Evolutionary conservation across 2,329 filamentous ascomycete species (phyloP).

Genomic region (Gaeumannomyces tritici): DNA sequence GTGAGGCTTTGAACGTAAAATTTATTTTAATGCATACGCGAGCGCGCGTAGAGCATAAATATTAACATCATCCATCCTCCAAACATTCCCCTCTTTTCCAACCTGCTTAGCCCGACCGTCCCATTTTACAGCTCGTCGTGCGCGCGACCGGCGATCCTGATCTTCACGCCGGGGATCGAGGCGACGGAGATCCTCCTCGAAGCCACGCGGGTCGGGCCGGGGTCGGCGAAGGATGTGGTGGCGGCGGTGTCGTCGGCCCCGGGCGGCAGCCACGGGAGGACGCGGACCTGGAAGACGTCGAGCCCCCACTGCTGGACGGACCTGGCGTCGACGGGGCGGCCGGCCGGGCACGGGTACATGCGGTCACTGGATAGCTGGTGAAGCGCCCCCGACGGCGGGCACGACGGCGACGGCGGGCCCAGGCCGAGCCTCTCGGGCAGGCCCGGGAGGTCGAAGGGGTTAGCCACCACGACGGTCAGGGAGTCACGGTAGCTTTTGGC

Average conservation of each 20-base stretch:
- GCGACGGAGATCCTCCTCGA: slow-evolving; percentile 5
- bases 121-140: slow-evolving; percentile 7
- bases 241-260: slow-evolving; percentile 14
- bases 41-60: no score
- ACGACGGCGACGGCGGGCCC: not conserved
- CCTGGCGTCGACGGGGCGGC: slow-evolving; percentile 14
- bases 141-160: slow-evolving; percentile 12
- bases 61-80: no score
- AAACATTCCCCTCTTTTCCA: no score
- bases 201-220: slow-evolving; percentile 12
- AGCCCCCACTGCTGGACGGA: slow-evolving; percentile 24
- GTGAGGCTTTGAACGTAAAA: no score
- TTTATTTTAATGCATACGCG: no score
- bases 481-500: slow-evolving; percentile 22
- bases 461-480: slow-evolving; percentile 23
- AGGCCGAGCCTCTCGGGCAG: slow-evolving; percentile 20
- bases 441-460: slow-evolving; percentile 25
- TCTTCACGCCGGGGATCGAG: slow-evolving; percentile 9
- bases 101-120: not conserved
- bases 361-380: slow-evolving; percentile 24
- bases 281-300: slow-evolving; percentile 25
- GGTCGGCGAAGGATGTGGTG: slow-evolving; percentile 13
- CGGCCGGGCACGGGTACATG: slow-evolving; percentile 23
- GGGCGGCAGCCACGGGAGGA: slow-evolving; percentile 23
- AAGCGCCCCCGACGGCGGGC: slow-evolving; percentile 17